Percentiles rank a stretch among this genome's conserved stretches.
Conservation (phyloP, 345 rosid species). For the Melaleuca alternifolia region DNA sequence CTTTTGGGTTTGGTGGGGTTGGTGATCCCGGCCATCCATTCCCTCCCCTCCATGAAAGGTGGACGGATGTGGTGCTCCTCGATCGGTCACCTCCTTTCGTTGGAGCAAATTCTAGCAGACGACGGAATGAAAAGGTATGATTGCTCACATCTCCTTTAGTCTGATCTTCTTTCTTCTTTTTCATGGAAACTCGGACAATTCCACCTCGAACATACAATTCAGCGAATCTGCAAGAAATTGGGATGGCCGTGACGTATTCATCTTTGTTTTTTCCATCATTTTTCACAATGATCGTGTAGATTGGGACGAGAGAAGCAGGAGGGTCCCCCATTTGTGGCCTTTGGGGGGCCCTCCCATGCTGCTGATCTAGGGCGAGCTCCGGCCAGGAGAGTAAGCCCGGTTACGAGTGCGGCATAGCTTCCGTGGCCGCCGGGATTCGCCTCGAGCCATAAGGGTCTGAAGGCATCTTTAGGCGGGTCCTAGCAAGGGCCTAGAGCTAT, state of each 20-base stretch:
- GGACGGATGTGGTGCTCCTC: neutral
- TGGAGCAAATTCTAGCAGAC: neutral
- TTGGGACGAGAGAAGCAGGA: neutral
- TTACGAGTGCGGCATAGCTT: neutral
- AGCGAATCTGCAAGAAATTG: neutral
- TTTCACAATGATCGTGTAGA: neutral
- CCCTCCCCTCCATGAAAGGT: neutral
- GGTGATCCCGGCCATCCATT: neutral
- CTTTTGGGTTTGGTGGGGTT: neutral
- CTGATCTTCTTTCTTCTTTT: neutral
- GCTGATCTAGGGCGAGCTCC: neutral
- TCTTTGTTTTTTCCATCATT: neutral
- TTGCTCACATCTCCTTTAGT: neutral
- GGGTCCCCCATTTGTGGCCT: neutral
- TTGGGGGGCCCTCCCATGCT: neutral
- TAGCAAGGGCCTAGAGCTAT: neutral
- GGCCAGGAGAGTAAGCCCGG: neutral
- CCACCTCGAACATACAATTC: neutral
- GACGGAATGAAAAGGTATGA: neutral
- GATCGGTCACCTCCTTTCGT: neutral
- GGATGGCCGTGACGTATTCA: neutral
- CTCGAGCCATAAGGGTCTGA: neutral
- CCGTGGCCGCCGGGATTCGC: neutral
- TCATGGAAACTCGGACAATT: neutral
- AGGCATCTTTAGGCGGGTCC: neutral